These are phyloP conservation scores for Ustilago cynodontis DNA, from an alignment of 1,284 basidiomycete species.

Conservation along the genomic window DNA sequence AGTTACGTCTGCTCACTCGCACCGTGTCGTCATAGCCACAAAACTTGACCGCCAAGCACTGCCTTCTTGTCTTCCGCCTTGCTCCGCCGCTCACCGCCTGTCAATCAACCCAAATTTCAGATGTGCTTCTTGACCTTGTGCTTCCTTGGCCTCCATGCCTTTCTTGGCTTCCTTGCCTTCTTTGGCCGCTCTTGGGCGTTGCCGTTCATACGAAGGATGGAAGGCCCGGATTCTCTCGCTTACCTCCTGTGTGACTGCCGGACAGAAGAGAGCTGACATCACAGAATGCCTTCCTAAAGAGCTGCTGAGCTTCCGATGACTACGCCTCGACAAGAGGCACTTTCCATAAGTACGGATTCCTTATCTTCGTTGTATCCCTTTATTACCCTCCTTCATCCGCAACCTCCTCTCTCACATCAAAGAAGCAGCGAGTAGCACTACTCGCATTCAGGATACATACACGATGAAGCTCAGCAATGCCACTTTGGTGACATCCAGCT, in stretches of 20 bases:
- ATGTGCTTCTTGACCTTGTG: neutral
- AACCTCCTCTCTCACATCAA: neutral
- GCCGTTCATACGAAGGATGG: no score
- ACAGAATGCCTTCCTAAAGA: neutral
- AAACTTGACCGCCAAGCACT: slow-evolving; percentile 1
- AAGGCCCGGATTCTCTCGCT: slow-evolving; percentile 3
- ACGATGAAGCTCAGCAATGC: slow-evolving; percentile 36
- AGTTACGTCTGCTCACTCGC: neutral
- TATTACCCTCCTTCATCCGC: neutral
- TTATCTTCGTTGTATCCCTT: neutral
- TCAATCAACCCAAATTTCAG: neutral
- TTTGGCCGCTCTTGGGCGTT: neutral
- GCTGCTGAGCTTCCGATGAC: neutral
- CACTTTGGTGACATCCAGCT: slow-evolving; percentile 28
- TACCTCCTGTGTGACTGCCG: neutral
- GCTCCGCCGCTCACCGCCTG: slow-evolving; percentile 1
- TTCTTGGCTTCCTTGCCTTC: neutral
- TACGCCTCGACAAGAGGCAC: neutral
- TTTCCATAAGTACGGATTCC: slow-evolving; percentile 1
- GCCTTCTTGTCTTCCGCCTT: neutral
- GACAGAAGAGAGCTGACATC: slow-evolving; percentile 12
- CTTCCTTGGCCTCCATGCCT: neutral
- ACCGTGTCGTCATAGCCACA: slow-evolving; percentile 4
- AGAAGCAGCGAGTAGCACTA: neutral
- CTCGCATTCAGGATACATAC: neutral